Base-by-base conservation (phyloP, 306 rosid genomes). In the Macrotyloma uniflorum region DNA sequence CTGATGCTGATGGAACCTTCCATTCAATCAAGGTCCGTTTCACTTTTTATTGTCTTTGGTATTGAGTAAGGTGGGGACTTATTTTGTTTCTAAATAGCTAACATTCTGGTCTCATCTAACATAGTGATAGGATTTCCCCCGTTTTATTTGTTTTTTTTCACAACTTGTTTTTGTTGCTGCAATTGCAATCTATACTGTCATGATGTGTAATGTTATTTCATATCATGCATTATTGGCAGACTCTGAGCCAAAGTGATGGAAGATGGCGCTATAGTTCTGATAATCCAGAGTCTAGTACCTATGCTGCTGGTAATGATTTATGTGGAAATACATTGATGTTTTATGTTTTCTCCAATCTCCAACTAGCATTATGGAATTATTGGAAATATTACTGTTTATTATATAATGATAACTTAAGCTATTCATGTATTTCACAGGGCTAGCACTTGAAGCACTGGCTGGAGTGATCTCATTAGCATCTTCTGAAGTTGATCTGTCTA, bases 221-320 rank as follows among this genome's bases (percentile, higher is more conserved):
- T 47, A 51, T 76, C 55, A 55, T 69, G 67, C 64, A 38, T 75
- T 58, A 30, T 72, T 83, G 81, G 81, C 93, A 96, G 99, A 89
- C 99, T 84, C 69, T 93, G 86, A 91, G 99, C 91, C 99, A 96
- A 86, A 96, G 96, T 79, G 99, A 96, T 90, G 99, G 99, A 87
- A 93, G 94, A 72, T 96, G 99, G 99, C 97, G 96, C 75, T 91
- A 89, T 70, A 90, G 99, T 79, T 86, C 96, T 24, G 88, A 86
- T 76, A 96, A 93, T 36, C 96, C 98, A 1, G 98, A 93, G 74
- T 90, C 99, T 71, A 96, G 98, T 85, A 93, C 97, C 80, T 90
- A 81, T 90, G 99, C 98, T 77, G 96, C 99, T 45, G 99, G 99
- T 96, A 87, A 88, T 88, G 49, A 82, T 69, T 53, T 84, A 42